Base-by-base conservation (phyloP, 495 filamentous ascomycete species). In the Polyplosphaeria fusca region DNA sequence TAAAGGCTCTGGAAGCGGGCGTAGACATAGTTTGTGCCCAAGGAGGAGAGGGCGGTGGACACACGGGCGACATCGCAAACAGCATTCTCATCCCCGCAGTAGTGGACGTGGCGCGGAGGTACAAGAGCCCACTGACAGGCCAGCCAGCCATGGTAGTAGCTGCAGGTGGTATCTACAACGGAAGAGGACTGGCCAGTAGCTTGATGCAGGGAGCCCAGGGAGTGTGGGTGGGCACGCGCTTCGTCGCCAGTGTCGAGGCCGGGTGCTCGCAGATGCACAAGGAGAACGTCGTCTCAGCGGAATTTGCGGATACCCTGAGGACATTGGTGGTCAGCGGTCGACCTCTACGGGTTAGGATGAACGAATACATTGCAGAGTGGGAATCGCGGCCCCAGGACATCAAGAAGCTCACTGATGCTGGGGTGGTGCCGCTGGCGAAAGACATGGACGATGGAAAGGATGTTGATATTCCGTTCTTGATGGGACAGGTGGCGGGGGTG, bases 401-500 rank as follows among this genome's bases (percentile, higher is more conserved):
- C 47, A 79, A 78, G 67, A 74, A 79, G 68, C 74, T 95, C 76
- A 88, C 83, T 41, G 79, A 78, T 26, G 74, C 78, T 64, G 90
- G 90, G 2, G 68, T 93, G 25, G 85, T 93, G 59, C 90, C 90
- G 0, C 73, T 94, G 65, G 80, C 85, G 73, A 74, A 86, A 67
- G 90, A 95, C 72, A 70, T 95, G 68, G 86, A 92, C 40, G 87
- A 85, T 4, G 78, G 74, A 18, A 81, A 80, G 49, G 88, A 93
- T 55, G 73, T 93, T 32, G 89, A 95, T 66, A 75, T 85, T 52
- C 90, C 90, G 25, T 91, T 89, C 70, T 61, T 96, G 60, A 96
- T 96, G 90, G 90, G 90, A n/a, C 88, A 94, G 75, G 90, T 96
- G 14, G 86, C 89, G 0, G 92, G 86, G 1, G 75, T 81, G 9